Evolutionary conservation across 345 rosid genomes (phyloP), one percentile per base, ranked within the genome.

Genomic region (Eucalyptus pumila): DNA sequence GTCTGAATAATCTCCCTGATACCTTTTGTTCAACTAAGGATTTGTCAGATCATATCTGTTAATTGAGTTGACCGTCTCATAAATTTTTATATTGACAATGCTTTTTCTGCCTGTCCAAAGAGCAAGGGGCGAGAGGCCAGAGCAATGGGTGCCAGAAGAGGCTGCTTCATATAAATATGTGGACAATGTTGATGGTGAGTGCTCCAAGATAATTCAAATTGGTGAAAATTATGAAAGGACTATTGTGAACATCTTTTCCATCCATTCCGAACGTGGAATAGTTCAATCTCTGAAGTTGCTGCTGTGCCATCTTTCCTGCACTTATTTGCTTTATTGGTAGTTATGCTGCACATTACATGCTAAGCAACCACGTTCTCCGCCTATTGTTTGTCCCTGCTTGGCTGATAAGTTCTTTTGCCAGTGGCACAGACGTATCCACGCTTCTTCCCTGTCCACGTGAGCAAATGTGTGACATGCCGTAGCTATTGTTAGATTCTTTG

Each of bases 131-230:
- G 94, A 96, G 90, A 96, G 99, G 94, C 99, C 99, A 83, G 95
- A 95, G 91, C 99, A 96, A 47, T 97, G 98, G 99, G 98, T 96
- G 89, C 99, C 99, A 51, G 96, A 92, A 90, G 99, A 96, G 93
- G 87, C 80, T 86, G 86, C 89, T 87, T 80, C 93, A 91, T 87
- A 86, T 26, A 90, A 89, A 86, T 87, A 90, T 65, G 88, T 89
- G 60, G 87, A 87, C 88, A 91, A 87, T 94, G 90, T 65, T 56
- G 88, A 87, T 91, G 94, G 92, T 72, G 92, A 88, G 23, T 91
- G 91, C 87, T 89, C 94, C 87, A 94, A 93, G 89, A 93, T 92
- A 45, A 62, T 60, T 93, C 90, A 87, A 87, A 91, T 80, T 90
- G 91, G 76, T 60, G 99, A 94, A 91, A 88, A 91, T 52, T 94